Evolutionary conservation across 2,329 filamentous ascomycete genomes (phyloP).

Genomic region (Colletotrichum echinochloae): DNA sequence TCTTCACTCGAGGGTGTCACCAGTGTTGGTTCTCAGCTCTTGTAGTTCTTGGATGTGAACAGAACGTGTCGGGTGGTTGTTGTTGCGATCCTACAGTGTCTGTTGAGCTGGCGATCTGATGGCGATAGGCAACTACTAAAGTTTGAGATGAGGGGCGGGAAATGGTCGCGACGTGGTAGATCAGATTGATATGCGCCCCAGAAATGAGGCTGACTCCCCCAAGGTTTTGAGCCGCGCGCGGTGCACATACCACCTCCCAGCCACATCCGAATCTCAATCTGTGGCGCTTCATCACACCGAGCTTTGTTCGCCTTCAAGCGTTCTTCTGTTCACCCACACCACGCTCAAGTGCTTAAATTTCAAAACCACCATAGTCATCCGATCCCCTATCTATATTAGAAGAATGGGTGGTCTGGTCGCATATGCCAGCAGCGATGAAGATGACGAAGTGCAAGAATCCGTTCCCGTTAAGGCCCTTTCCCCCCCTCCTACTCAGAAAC

Average conservation of each 20-base stretch:
- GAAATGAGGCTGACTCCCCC: conserved; percentile 25
- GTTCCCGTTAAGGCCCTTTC: conserved; percentile 12
- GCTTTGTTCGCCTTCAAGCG: not conserved
- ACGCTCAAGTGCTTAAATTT: not conserved
- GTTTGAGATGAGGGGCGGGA: conserved; percentile 32
- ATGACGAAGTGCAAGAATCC: conserved; percentile 50
- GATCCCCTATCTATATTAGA: not conserved
- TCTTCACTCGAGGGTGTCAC: conserved; percentile 32
- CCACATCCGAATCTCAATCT: not conserved
- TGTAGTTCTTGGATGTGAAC: not conserved
- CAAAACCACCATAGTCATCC: conserved; percentile 37
- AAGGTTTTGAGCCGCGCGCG: not conserved
- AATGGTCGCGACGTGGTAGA: conserved; percentile 32
- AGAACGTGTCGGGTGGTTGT: not conserved
- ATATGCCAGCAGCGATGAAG: conserved; percentile 66
- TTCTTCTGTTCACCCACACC: not conserved
- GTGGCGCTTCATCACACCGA: conserved; percentile 9
- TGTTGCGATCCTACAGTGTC: not conserved
- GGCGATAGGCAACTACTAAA: conserved; percentile 17
- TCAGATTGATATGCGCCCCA: conserved; percentile 28
- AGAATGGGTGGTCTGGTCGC: conserved; percentile 60
- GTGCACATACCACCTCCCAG: not conserved
- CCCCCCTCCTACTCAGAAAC: not conserved
- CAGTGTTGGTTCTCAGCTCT: conserved; percentile 17
- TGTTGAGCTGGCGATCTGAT: conserved; percentile 7